phyloP scores from a whole-genome alignment of 768 basidiomycete species.

The Boletus rubroflammeus region DNA sequence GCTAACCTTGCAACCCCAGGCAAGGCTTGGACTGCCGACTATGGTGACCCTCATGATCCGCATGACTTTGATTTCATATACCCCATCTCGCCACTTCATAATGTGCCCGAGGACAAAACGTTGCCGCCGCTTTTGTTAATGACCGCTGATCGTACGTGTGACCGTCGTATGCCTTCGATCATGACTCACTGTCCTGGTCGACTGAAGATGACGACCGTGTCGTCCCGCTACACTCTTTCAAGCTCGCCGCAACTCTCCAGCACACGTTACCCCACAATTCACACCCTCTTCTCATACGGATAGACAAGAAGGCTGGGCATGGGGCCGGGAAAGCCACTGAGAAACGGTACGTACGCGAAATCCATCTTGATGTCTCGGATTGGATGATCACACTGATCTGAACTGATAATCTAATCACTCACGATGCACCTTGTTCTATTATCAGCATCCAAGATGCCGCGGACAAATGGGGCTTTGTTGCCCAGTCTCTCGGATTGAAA shows the following conservation, averaged over 20 bases:
- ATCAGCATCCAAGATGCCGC: conserved; percentile 69
- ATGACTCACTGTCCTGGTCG: conserved; percentile 3
- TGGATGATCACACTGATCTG: background rate
- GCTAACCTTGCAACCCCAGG: conserved; percentile 36
- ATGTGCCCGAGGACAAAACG: conserved; percentile 55
- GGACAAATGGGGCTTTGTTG: conserved; percentile 76
- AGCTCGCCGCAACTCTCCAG: conserved; percentile 76
- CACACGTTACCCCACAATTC: conserved; percentile 60
- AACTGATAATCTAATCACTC: conserved; percentile 14
- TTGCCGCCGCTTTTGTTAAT: conserved; percentile 72
- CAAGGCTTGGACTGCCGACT: conserved; percentile 76
- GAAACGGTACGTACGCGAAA: conserved; percentile 44
- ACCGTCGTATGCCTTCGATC: background rate
- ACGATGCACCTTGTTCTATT: conserved; percentile 1
- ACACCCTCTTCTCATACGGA: conserved; percentile 68
- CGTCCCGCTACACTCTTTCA: conserved; percentile 85
- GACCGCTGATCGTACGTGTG: conserved; percentile 73
- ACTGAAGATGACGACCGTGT: conserved; percentile 75
- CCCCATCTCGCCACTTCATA: conserved; percentile 78
- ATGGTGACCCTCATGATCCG: conserved; percentile 69
- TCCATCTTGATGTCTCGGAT: background rate
- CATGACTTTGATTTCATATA: conserved; percentile 83
- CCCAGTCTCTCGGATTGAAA: conserved; percentile 56
- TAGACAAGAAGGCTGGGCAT: conserved; percentile 79
- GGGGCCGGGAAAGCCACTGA: conserved; percentile 77